Percentiles rank a stretch among this genome's conserved stretches.
phyloP scores from a whole-genome alignment of 257 asterid genomes.

The Forsythia viridissima region DNA sequence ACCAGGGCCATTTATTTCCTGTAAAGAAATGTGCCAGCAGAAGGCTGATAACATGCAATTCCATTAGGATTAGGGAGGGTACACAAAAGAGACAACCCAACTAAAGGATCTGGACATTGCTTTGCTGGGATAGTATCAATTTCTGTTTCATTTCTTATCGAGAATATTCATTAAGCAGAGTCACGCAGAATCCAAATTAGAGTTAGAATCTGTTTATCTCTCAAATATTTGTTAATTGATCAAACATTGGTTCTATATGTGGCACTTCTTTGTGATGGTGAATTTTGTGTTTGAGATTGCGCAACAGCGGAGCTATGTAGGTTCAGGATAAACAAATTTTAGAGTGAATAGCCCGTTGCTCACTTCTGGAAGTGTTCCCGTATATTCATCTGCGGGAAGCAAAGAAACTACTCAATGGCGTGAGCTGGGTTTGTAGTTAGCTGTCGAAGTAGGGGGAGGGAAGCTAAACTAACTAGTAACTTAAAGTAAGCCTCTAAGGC shows the following conservation, averaged over 20 bases:
- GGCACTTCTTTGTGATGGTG: not conserved
- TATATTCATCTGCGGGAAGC: no score
- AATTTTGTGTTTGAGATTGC: not conserved
- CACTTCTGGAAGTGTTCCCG: no score
- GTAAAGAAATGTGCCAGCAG: not conserved
- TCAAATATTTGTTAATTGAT: slow-evolving; percentile 1
- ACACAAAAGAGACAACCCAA: not conserved
- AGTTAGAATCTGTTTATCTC: not conserved
- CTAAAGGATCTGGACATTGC: not conserved
- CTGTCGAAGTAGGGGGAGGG: no score
- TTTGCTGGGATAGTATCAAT: not conserved
- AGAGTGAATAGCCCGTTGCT: no score
- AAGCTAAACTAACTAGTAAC: no score
- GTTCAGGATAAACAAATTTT: no score
- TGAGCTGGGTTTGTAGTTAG: no score
- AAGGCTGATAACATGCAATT: slow-evolving; percentile 15
- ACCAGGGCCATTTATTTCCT: slow-evolving; percentile 4
- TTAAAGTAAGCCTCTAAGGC: no score
- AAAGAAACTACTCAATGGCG: no score
- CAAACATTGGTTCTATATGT: not conserved
- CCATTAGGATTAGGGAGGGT: not conserved
- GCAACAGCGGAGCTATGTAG: not conserved
- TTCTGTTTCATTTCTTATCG: not conserved
- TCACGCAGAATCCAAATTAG: not conserved
- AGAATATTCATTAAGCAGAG: not conserved